These are phyloP conservation scores for Blastocystis sp. DNA, from an alignment of 352 stramenopile genomes.

Conservation along the genomic window DNA sequence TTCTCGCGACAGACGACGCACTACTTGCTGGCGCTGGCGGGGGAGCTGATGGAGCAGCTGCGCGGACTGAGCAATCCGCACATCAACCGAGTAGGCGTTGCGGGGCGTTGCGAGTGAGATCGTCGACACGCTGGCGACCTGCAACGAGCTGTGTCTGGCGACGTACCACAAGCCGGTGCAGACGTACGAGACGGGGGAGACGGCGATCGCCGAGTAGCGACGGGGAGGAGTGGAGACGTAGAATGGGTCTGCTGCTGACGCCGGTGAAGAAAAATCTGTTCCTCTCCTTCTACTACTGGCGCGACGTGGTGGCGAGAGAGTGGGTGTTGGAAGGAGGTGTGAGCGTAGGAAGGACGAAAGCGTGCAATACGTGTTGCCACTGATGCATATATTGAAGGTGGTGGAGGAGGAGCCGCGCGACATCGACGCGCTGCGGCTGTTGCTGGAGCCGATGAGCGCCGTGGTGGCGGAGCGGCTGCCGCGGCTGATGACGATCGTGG, in stretches of 20 bases:
- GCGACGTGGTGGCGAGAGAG: slow-evolving; percentile 36
- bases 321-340: neutral
- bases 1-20: slow-evolving; percentile 92
- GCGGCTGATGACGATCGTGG: slow-evolving; percentile 20
- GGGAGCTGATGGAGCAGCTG: slow-evolving; percentile 76
- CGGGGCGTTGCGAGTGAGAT: neutral
- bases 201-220: neutral
- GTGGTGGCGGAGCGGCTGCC: neutral
- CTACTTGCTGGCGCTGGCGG: slow-evolving; percentile 88
- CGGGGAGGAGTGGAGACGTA: neutral
- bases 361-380: slow-evolving; percentile 19
- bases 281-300: slow-evolving; percentile 42
- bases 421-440: neutral
- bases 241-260: slow-evolving; percentile 7
- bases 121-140: slow-evolving; percentile 13
- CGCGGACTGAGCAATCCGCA: slow-evolving; percentile 57
- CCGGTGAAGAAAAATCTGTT: slow-evolving; percentile 41
- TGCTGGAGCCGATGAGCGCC: neutral
- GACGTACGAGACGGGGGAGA: slow-evolving; percentile 38
- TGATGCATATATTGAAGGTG: neutral
- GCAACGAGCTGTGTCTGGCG: slow-evolving; percentile 26
- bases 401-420: neutral
- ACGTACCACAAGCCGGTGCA: slow-evolving; percentile 51
- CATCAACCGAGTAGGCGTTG: slow-evolving; percentile 16
- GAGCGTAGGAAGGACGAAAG: slow-evolving; percentile 1